Base-by-base conservation (phyloP, 1,139 yeast genomes). In the Yamadazyma mexicana region DNA sequence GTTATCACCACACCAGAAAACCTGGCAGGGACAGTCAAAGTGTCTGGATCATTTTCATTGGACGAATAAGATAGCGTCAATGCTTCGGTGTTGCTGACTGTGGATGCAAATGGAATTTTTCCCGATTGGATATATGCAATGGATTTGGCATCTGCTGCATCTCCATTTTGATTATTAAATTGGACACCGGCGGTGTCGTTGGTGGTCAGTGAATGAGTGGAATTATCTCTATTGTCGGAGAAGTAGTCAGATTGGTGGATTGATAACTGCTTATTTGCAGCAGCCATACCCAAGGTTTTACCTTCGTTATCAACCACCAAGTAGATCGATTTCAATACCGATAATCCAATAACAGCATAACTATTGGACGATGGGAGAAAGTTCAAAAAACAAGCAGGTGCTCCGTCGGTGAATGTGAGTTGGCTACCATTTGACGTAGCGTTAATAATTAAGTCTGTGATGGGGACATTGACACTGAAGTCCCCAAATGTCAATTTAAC, bases 271-370 rank as follows among this genome's bases (percentile, higher is more conserved):
- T 40, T 36, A 42, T 60, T 61, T 14, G 60, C 47, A 10, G 50
- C 46, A 1, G 61, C 68, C 35, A 87, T 40, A 0, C 85, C 95
- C 8, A 87, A 61, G 24, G 64, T 65, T 26, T 65, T 59, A 18
- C 79, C 79, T 17, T 75, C 87, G 46, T 78, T 73, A 58, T 87
- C 94, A 33, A 85, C 80, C 0, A 83, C 92, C 34, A 84, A 48
- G 56, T 81, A 86, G 18, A 77, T 63, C 35, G 72, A 67, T 39
- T 69, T 66, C 40, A 87, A 50, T 48, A 86, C 79, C 1, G 87
- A 71, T 8, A 79, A 61, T 1, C 95, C 95, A 29, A 87, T 60
- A 1, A 79, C 54, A 16, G 75, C 69, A 54, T 67, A 82, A 1
- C 91, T 89, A 12, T 49, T 45, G 4, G 69, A 61, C 33, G 76